A percentile compares a stretch with the other conserved stretches of the same genome.
phyloP scores from a whole-genome alignment of 2,329 filamentous ascomycete species.

The Calonectria naviculata region DNA sequence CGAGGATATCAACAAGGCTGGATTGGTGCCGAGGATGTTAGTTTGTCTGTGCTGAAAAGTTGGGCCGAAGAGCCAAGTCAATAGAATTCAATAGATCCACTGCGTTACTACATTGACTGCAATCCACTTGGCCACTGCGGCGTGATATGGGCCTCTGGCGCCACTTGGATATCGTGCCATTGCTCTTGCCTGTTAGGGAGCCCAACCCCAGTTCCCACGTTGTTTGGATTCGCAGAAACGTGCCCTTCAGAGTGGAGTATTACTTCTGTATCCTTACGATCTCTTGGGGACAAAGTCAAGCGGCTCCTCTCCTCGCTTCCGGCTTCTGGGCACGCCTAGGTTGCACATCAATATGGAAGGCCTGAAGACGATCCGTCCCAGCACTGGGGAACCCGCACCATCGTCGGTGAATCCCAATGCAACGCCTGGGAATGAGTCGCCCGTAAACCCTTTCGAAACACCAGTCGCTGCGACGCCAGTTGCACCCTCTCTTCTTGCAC shows the following conservation, averaged over 20 bases:
- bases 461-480: conserved; percentile 31
- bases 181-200: conserved; percentile 3
- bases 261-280: conserved; percentile 11
- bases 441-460: conserved; percentile 35
- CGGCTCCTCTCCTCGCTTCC: conserved; percentile 11
- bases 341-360: conserved; percentile 31
- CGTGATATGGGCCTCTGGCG: conserved; percentile 15
- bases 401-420: not conserved
- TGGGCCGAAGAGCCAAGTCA: not conserved
- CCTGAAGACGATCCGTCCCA: conserved; percentile 24
- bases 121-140: conserved; percentile 17
- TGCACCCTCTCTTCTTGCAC: conserved; percentile 29
- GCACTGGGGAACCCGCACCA: conserved; percentile 19
- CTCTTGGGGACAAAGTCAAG: conserved; percentile 13
- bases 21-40: not conserved
- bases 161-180: conserved; percentile 3
- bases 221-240: not conserved
- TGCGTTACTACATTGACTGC: conserved; percentile 16
- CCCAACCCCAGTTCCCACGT: not conserved
- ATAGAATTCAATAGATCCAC: conserved; percentile 17
- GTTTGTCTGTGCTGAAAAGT: conserved; percentile 9
- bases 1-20: not conserved
- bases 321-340: conserved; percentile 21
- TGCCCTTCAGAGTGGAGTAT: conserved; percentile 1
- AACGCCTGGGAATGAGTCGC: conserved; percentile 23